Base-by-base conservation (phyloP, 352 stramenopile species). In the Paralagenidium karlingii region DNA sequence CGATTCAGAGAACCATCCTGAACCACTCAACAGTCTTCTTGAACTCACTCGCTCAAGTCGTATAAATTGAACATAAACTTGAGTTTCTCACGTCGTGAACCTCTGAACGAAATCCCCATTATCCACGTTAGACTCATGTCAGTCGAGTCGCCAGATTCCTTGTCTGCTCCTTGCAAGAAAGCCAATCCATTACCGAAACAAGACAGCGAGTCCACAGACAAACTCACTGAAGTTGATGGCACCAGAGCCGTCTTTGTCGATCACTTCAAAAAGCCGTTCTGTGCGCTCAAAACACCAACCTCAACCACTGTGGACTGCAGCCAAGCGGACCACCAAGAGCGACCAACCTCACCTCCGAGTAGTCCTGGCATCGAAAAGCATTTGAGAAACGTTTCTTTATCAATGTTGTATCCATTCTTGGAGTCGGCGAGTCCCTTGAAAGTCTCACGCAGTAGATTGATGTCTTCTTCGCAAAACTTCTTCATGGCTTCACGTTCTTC, bases 321-420 rank as follows among this genome's bases (percentile, higher is more conserved):
- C 20, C 21, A 19, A 31, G 2, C 9, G 16, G 12, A 45, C 37
- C 20, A 37, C 29, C 13, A 33, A 18, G 28, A 42, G 15, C n/a
- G 11, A 11, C 13, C n/a, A 12, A 19, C 24, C 51, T 9, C 43
- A 85, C 71, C 70, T 10, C 86, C 84, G 11, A 96, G 62, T 0
- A 97, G 53, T 7, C 88, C 86, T 16, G 81, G 82, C 47, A 96
- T 67, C 0, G 82, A 79, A 38, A 96, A 96, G 40, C 86, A 94
- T 56, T 94, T 95, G 51, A 96, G 73, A 53, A 97, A 97, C 0
- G 82, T 96, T 28, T 94, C 79, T 36, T 96, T 96, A 54, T 96
- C 85, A 10, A 97, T 71, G 2, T 63, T 62, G 12, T 55, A 53
- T 16, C 74, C 71, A 42, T 76, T 77, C 58, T 67, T 73, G 21